Evolutionary conservation across 2,329 filamentous ascomycete genomes (phyloP), one percentile per base, ranked within the genome.

Genomic region (Penicillium sumatraense): DNA sequence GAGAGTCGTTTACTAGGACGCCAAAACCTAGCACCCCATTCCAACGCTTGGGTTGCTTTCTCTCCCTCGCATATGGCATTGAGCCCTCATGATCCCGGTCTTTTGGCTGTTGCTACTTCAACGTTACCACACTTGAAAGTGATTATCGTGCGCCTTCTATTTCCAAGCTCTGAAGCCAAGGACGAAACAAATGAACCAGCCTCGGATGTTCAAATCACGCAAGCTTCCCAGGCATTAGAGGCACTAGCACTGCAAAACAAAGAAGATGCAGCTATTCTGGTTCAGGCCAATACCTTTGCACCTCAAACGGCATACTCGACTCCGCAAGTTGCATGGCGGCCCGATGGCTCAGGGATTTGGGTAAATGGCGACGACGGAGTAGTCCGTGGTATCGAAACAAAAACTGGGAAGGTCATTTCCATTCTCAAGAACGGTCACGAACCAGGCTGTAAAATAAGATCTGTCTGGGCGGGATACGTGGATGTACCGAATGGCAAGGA

Each of bases 251-350:
- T 83, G 8, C 80, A 84, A 61, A 82, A 86, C 52, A 77, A 79
- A 18, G 84, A 87, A 64, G 80, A 82, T 50, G 81, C 82, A 5
- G 84, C 84, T 2, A 86, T 88, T n/a, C 64, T 80, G 27, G 78
- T 86, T 13, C 83, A 86, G 54, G 77, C 81, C 31, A 85, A 78
- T 44, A 86, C 85, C 0, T 75, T 86, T 62, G 82, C 86, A 18
- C 83, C 85, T n/a, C 85, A 88, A 66, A 87, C 85, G 26, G 75
- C 80, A 0, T 88, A 87, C 67, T 86, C 83, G 20, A 88, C 84
- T 5, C 85, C 85, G 7, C 80, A 83, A 49, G 73, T 87, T 6
- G 80, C 78, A 5, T 88, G 86, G 86, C 72, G 86, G 23, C 84
- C 85, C 1, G 80, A 86, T 66, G 85, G 84, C 1, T 81, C 77